Percentiles rank a stretch among this genome's conserved stretches.
Evolutionary conservation across 805 yeast species (phyloP).

Genomic region (Candida piceae): DNA sequence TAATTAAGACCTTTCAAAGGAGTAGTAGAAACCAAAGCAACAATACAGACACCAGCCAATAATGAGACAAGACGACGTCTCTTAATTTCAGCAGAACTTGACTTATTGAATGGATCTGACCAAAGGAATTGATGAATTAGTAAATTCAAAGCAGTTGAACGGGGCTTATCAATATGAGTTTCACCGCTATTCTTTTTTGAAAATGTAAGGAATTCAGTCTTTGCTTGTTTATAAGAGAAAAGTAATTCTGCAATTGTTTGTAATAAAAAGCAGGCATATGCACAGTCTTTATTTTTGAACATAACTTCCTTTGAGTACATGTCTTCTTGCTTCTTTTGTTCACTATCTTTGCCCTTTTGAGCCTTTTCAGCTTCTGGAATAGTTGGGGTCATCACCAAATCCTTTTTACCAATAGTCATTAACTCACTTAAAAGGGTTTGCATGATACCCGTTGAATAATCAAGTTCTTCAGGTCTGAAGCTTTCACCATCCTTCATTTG

Average conservation of each 20-base stretch:
- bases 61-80: constrained; percentile 56
- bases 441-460: constrained; percentile 48
- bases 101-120: constrained; percentile 38
- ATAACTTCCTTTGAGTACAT: constrained; percentile 24
- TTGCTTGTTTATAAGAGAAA: constrained; percentile 73
- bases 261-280: constrained; percentile 63
- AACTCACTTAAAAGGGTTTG: constrained; percentile 60
- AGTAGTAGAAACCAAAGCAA: constrained; percentile 57
- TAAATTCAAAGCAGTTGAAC: constrained; percentile 72
- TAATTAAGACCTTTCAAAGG: constrained; percentile 43
- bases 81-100: constrained; percentile 33
- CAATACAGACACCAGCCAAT: constrained; percentile 55
- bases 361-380: constrained; percentile 11
- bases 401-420: constrained; percentile 36
- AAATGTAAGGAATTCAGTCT: constrained; percentile 75
- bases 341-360: constrained; percentile 18
- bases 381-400: constrained; percentile 20
- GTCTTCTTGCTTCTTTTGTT: constrained; percentile 15
- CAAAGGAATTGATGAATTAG: constrained; percentile 71
- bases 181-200: constrained; percentile 46
- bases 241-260: constrained; percentile 66
- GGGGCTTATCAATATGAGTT: constrained; percentile 50
- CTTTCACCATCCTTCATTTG: constrained; percentile 11
- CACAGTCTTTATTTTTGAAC: constrained; percentile 50
- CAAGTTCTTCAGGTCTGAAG: constrained; percentile 25